Percentiles rank a stretch among this genome's conserved stretches.
phyloP scores from a whole-genome alignment of 2,329 filamentous ascomycete species.

The Colletotrichum sidae region DNA sequence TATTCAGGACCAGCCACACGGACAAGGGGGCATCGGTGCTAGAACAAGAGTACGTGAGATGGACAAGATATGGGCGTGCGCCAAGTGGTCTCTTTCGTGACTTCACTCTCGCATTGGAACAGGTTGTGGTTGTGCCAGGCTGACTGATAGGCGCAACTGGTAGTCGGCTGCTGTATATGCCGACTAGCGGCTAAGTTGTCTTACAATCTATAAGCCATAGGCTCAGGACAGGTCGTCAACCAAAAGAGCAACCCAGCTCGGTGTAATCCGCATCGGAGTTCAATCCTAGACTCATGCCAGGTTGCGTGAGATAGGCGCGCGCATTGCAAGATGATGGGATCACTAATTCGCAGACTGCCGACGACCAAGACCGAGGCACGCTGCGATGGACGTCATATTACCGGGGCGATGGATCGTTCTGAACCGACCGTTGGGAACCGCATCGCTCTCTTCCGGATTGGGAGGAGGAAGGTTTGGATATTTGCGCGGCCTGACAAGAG shows the following conservation, averaged over 20 bases:
- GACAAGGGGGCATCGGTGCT: not conserved
- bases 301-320: not conserved
- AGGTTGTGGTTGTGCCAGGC: not conserved
- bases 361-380: slow-evolving; percentile 6
- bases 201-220: not conserved
- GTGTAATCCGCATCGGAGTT: no score
- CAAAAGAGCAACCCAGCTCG: no score
- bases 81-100: not conserved
- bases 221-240: no score
- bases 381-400: slow-evolving; percentile 5
- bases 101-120: not conserved
- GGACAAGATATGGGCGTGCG: not conserved
- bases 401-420: not conserved
- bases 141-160: not conserved
- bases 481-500: slow-evolving; percentile 1
- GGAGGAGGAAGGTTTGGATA: not conserved
- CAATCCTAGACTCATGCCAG: no score
- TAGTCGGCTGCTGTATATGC: not conserved
- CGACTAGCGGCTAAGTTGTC: not conserved
- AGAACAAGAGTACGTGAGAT: not conserved
- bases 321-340: not conserved
- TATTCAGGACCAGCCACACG: slow-evolving; percentile 2
- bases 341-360: not conserved
- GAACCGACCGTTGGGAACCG: slow-evolving; percentile 10
- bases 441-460: not conserved